These are phyloP conservation scores for Globisporangium irregulare DNA, from an alignment of 352 stramenopile species.

Conservation along the genomic window DNA sequence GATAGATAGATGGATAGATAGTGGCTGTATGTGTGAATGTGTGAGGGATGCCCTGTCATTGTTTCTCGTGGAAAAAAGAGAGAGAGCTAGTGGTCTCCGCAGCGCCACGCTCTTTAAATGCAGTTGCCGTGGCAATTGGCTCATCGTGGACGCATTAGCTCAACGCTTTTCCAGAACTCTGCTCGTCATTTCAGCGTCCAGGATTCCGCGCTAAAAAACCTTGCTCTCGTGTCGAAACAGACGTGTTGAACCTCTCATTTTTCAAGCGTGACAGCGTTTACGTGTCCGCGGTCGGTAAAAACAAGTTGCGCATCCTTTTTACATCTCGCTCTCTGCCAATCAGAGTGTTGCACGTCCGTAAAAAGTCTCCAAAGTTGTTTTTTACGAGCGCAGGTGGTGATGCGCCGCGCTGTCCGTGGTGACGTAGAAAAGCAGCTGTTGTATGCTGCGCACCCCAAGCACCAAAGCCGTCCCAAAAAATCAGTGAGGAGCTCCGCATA, in stretches of 20 bases:
- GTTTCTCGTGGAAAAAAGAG: background rate
- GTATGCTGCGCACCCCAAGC: conserved; percentile 5
- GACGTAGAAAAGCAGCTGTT: conserved; percentile 15
- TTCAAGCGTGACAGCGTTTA: conserved; percentile 9
- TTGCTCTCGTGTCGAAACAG: background rate
- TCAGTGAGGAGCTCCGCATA: background rate
- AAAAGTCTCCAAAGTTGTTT: background rate
- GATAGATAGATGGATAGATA: background rate
- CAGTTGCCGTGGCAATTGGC: too few relatives aligned
- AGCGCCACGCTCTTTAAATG: too few relatives aligned
- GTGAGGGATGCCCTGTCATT: background rate
- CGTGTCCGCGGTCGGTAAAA: conserved; percentile 9
- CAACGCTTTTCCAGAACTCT: background rate
- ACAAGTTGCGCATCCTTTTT: conserved; percentile 7
- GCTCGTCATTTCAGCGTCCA: background rate
- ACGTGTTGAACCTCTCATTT: conserved; percentile 10
- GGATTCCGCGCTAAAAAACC: too few relatives aligned
- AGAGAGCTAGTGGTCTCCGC: background rate
- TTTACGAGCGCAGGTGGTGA: background rate
- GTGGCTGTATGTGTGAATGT: background rate
- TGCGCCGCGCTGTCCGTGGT: conserved; percentile 7
- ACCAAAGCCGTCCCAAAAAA: conserved; percentile 6
- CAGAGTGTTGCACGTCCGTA: background rate
- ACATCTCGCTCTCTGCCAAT: background rate
- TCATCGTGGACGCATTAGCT: background rate